Percentiles rank a stretch among this genome's conserved stretches.
phyloP scores from a whole-genome alignment of 2,329 filamentous ascomycete genomes.

The Aspergillus alliaceus region DNA sequence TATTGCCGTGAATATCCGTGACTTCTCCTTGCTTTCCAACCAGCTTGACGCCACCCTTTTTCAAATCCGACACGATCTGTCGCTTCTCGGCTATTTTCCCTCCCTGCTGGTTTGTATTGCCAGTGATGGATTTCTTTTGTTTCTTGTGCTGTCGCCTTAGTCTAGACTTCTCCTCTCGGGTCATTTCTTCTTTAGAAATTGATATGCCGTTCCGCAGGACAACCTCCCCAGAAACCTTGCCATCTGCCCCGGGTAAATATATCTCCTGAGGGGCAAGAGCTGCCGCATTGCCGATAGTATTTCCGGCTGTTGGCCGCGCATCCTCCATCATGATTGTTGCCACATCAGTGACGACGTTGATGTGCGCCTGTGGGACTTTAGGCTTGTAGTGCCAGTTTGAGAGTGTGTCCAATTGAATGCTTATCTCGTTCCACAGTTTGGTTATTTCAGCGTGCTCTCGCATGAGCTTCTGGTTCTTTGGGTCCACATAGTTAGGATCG shows the following conservation, averaged over 20 bases:
- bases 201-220: slow-evolving; percentile 76
- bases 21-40: slow-evolving; percentile 88
- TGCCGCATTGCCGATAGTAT: slow-evolving; percentile 57
- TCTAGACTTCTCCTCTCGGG: slow-evolving; percentile 77
- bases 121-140: slow-evolving; percentile 64
- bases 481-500: slow-evolving; percentile 78
- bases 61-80: slow-evolving; percentile 65
- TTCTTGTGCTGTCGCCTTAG: slow-evolving; percentile 81
- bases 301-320: slow-evolving; percentile 79
- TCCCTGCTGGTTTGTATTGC: slow-evolving; percentile 46
- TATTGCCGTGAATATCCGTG: slow-evolving; percentile 78
- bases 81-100: slow-evolving; percentile 47
- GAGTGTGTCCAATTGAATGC: slow-evolving; percentile 78
- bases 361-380: slow-evolving; percentile 74
- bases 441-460: slow-evolving; percentile 83
- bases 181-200: slow-evolving; percentile 81
- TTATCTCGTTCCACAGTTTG: slow-evolving; percentile 77
- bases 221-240: slow-evolving; percentile 65
- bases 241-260: slow-evolving; percentile 75
- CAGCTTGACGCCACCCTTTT: slow-evolving; percentile 85
- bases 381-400: slow-evolving; percentile 96
- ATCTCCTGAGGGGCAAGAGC: slow-evolving; percentile 92
- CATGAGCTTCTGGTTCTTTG: slow-evolving; percentile 76
- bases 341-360: slow-evolving; percentile 86
- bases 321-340: slow-evolving; percentile 95